A percentile compares a stretch with the other conserved stretches of the same genome.
phyloP scores from a whole-genome alignment of 2,329 filamentous ascomycete genomes.

The Colletotrichum endophyticum region DNA sequence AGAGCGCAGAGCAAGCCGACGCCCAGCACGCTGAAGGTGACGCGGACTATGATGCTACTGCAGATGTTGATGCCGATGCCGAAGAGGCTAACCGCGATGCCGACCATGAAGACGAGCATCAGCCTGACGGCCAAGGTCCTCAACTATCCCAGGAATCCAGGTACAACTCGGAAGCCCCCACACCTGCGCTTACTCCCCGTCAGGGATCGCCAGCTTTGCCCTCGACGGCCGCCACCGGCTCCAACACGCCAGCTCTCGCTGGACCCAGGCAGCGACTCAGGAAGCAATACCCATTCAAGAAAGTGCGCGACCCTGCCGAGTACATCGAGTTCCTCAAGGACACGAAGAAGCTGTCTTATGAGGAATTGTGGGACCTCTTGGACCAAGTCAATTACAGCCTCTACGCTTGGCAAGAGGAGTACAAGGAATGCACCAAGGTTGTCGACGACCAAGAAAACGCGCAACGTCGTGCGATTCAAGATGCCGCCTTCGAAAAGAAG shows the following conservation, averaged over 20 bases:
- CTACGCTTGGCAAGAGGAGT: conserved; percentile 60
- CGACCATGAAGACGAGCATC: conserved; percentile 20
- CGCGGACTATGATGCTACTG: conserved; percentile 27
- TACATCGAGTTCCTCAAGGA: conserved; percentile 54
- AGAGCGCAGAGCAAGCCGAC: not conserved
- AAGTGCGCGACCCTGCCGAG: conserved; percentile 55
- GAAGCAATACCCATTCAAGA: conserved; percentile 48
- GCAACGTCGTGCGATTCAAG: conserved; percentile 53
- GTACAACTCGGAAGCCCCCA: conserved; percentile 36
- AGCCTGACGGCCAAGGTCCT: conserved; percentile 3
- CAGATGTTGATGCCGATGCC: conserved; percentile 25
- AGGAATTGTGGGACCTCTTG: conserved; percentile 49
- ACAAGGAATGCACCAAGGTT: conserved; percentile 51
- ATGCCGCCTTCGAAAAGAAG: conserved; percentile 51
- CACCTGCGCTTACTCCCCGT: conserved; percentile 41
- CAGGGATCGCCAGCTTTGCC: conserved; percentile 40
- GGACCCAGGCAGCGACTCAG: conserved; percentile 28
- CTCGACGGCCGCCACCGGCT: conserved; percentile 24
- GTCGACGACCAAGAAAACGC: conserved; percentile 65
- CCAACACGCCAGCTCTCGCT: conserved; percentile 39
- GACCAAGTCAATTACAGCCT: conserved; percentile 51
- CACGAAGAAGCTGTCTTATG: conserved; percentile 51
- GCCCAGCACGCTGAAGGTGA: conserved; percentile 24
- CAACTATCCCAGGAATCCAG: conserved; percentile 3
- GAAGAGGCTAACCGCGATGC: conserved; percentile 27